These are phyloP conservation scores for Astrothelium subdiscretum DNA, from an alignment of 495 filamentous ascomycete genomes.

Conservation along the genomic window DNA sequence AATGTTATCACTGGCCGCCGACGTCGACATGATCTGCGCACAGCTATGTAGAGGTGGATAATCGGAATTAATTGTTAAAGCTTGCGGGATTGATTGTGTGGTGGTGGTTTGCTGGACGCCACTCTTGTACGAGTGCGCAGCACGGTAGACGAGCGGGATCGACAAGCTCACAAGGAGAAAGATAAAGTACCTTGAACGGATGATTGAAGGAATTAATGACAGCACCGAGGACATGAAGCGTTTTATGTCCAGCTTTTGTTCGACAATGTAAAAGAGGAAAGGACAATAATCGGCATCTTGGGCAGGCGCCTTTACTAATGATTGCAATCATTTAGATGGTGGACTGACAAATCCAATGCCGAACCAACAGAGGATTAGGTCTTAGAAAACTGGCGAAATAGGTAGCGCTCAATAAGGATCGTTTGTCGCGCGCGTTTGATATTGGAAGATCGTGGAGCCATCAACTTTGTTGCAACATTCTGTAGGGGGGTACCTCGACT, in stretches of 20 bases:
- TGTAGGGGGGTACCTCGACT: no score
- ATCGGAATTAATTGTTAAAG: neutral
- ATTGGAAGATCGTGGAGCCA: neutral
- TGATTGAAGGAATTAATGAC: conserved; percentile 8
- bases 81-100: neutral
- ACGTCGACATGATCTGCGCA: neutral
- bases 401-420: neutral
- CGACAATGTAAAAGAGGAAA: neutral
- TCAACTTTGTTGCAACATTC: neutral
- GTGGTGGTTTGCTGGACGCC: neutral
- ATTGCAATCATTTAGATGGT: neutral
- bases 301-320: neutral
- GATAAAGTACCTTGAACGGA: conserved; percentile 18
- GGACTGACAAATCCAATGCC: neutral
- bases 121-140: conserved; percentile 10
- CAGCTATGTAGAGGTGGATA: neutral
- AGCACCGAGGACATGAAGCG: conserved; percentile 7
- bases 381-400: neutral
- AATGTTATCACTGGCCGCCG: neutral
- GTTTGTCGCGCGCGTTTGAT: neutral
- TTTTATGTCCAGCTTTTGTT: conserved; percentile 9
- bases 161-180: conserved; percentile 19
- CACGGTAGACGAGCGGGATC: conserved; percentile 16
- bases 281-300: neutral
- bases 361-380: neutral